A percentile compares a stretch with the other conserved stretches of the same genome.
Conservation (phyloP, 225 moss, liverwort and hornwort species). For the Rhytidiadelphus loreus region DNA sequence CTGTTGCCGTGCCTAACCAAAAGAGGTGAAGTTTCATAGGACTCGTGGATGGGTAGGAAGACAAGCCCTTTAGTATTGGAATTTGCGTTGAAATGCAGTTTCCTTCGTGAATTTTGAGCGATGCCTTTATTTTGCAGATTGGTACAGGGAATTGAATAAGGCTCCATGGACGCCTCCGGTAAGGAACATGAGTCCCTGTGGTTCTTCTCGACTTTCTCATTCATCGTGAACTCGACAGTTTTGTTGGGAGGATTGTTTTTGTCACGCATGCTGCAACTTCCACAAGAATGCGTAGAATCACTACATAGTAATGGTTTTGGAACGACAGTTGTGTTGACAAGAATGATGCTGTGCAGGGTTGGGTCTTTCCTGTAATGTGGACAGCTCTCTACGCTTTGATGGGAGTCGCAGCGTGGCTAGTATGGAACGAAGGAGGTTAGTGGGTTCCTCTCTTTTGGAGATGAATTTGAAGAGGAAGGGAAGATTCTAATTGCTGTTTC, state of each 20-base stretch:
- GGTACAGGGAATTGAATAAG: conserved; percentile 63
- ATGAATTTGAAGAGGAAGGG: neutral
- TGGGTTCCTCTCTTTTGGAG: neutral
- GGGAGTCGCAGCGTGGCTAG: conserved; percentile 61
- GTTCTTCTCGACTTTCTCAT: neutral
- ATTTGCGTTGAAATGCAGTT: neutral
- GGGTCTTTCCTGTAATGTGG: conserved; percentile 79
- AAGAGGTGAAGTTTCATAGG: neutral
- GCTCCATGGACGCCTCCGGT: conserved; percentile 94
- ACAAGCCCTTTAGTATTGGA: neutral
- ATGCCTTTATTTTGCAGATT: conserved; percentile 30
- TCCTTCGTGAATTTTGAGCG: neutral
- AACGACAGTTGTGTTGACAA: neutral
- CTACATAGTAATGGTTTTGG: neutral
- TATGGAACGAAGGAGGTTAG: conserved; percentile 64
- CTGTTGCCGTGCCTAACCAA: neutral
- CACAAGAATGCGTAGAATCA: neutral
- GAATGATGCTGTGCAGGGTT: conserved; percentile 26
- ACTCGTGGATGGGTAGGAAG: neutral
- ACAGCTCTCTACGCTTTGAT: conserved; percentile 57
- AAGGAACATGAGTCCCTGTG: neutral
- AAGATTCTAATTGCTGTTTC: neutral
- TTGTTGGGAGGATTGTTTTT: neutral
- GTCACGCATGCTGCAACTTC: neutral
- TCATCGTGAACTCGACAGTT: neutral